Conservation (phyloP, 768 basidiomycete genomes). For the Mycena capillaripes region DNA sequence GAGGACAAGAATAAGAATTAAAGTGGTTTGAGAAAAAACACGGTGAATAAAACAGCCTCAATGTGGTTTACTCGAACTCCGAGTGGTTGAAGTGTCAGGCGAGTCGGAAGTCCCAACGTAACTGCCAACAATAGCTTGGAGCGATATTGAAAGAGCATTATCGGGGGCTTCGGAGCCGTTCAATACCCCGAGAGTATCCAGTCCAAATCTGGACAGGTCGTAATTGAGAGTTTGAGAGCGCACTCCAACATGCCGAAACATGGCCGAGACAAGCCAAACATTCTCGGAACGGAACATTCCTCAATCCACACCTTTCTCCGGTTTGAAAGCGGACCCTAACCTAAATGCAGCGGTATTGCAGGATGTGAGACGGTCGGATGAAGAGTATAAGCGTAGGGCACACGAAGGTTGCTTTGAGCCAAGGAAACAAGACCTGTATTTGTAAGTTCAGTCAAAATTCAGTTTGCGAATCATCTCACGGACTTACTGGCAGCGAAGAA, state of each 20-base stretch:
- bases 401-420: background rate
- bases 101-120: background rate
- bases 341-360: background rate
- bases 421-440: background rate
- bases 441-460: background rate
- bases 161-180: constrained; percentile 16
- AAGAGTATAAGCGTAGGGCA: constrained; percentile 2
- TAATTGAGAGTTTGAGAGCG: background rate
- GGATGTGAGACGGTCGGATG: background rate
- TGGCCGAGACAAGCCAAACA: background rate
- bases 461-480: background rate
- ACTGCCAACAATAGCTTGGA: background rate
- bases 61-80: no score
- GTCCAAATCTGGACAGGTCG: no score
- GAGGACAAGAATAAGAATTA: background rate
- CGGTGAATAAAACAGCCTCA: no score
- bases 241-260: background rate
- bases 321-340: constrained; percentile 2
- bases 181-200: background rate
- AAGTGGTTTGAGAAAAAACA: no score
- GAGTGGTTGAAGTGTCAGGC: background rate
- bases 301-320: background rate
- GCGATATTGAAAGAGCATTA: background rate
- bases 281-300: background rate
- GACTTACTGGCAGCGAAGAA: background rate